phyloP scores from a whole-genome alignment of 371 early-diverging fungal genomes.

The Batkoa obscura region DNA sequence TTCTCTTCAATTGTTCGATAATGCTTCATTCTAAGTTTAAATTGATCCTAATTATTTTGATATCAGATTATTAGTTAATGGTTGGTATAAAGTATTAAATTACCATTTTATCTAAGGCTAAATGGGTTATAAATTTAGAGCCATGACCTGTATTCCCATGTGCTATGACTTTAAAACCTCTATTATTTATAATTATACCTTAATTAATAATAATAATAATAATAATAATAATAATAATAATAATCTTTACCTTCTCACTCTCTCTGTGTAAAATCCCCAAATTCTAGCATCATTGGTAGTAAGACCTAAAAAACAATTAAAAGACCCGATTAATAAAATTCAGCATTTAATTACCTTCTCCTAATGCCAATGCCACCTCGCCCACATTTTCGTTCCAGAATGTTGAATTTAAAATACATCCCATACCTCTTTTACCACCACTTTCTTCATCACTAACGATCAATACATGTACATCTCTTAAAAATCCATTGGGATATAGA shows the following conservation, averaged over 20 bases:
- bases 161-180: conserved; percentile 21
- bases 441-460: conserved; percentile 71
- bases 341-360: conserved; percentile 42
- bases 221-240: neutral
- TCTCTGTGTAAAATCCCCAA: conserved; percentile 55
- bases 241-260: conserved; percentile 39
- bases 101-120: conserved; percentile 40
- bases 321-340: too few relatives aligned
- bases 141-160: conserved; percentile 58
- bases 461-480: conserved; percentile 41
- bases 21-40: neutral
- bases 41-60: neutral
- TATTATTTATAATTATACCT: too few relatives aligned
- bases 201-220: too few relatives aligned
- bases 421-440: conserved; percentile 56
- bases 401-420: conserved; percentile 25
- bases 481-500: conserved; percentile 24
- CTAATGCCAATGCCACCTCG: conserved; percentile 53
- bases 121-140: conserved; percentile 41
- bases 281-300: conserved; percentile 29
- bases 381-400: conserved; percentile 17
- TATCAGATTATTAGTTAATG: too few relatives aligned
- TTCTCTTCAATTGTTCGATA: conserved; percentile 30
- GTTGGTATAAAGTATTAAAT: neutral
- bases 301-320: neutral